Evolutionary conservation across 129 eudicot genomes (phyloP).

Genomic region (Helianthus annuus): HanXRQr2.0-SUNRISE NC_035442.2:177296305-177296804

Average conservation of each 20-base stretch:
- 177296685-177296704: not conserved
- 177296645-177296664: not conserved
- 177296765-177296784: not conserved
- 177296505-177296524: not conserved
- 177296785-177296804: constrained; percentile 3
- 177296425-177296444: not conserved
- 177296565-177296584: not conserved
- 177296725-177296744: not conserved
- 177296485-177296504: not conserved
- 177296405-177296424: not conserved
- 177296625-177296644: constrained; percentile 2
- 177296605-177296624: not conserved
- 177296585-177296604: not conserved
- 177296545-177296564: not conserved
- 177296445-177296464: not conserved
- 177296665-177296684: constrained; percentile 1
- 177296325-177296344: not conserved
- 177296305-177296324: not conserved
- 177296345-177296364: not conserved
- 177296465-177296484: not conserved
- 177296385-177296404: not conserved
- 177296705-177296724: not conserved
- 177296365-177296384: not conserved
- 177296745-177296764: not conserved
- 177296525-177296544: not conserved